Evolutionary conservation across 2,329 filamentous ascomycete species (phyloP).

Genomic region (Neonectria sp.): DNA sequence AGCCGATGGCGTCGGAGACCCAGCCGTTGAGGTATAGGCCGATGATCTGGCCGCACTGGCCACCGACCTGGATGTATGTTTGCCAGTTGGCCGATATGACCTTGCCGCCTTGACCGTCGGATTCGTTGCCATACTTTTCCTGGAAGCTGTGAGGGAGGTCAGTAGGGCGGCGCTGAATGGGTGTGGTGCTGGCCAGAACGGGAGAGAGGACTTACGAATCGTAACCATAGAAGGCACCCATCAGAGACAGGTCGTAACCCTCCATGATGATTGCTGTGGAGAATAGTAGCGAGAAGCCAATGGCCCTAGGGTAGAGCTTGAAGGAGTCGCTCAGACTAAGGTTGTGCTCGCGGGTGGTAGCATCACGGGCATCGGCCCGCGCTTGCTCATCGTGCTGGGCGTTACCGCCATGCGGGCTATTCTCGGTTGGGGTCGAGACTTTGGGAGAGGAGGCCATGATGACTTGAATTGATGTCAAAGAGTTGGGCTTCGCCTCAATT

Average conservation of each 20-base stretch:
- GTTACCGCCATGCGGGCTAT: too few species aligned
- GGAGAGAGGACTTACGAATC: conserved; percentile 38
- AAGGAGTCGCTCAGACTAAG: conserved; percentile 56
- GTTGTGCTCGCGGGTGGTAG: conserved; percentile 57
- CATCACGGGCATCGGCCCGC: conserved; percentile 39
- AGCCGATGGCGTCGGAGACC: conserved; percentile 73
- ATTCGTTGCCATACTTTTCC: conserved; percentile 62
- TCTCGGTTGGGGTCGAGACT: too few species aligned
- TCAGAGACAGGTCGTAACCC: conserved; percentile 58
- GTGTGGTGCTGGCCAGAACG: too few species aligned
- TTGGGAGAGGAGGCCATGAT: too few species aligned
- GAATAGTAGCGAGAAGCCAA: conserved; percentile 59
- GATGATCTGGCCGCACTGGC: conserved; percentile 72
- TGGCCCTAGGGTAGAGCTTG: conserved; percentile 58
- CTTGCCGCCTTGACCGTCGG: conserved; percentile 34
- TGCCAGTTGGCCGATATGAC: conserved; percentile 46
- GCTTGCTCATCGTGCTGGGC: too few species aligned
- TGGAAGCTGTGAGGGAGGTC: conserved; percentile 52
- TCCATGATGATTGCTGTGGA: conserved; percentile 60
- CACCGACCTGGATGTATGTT: conserved; percentile 56
- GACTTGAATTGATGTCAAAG: too few species aligned
- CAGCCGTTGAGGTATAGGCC: conserved; percentile 74
- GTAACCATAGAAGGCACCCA: conserved; percentile 60
- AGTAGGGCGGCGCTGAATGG: conserved; percentile 3
- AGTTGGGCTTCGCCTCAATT: too few species aligned